Conservation (phyloP, 257 asterid species). For the Plantago ovata region DNA sequence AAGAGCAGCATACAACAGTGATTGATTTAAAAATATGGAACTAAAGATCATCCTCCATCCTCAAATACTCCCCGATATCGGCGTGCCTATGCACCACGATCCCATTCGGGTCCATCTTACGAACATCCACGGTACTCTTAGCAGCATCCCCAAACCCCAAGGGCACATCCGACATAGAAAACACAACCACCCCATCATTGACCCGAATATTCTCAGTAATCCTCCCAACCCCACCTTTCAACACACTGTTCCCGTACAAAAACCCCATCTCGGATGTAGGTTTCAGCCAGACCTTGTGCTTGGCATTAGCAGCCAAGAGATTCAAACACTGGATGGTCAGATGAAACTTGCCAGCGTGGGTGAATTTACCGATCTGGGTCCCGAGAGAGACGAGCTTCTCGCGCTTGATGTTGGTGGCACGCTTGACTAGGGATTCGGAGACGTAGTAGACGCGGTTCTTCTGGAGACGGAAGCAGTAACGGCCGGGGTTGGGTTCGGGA, state of each 20-base stretch:
- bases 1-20: too few species aligned
- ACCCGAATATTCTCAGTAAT: constrained; percentile 75
- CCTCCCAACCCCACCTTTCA: constrained; percentile 94
- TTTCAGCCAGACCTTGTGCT: constrained; percentile 89
- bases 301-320: constrained; percentile 67
- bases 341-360: constrained; percentile 64
- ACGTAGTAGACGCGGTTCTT: constrained; percentile 77
- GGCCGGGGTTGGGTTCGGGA: constrained; percentile 61
- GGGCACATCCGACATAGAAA: constrained; percentile 82
- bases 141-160: constrained; percentile 91
- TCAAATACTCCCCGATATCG: constrained; percentile 87
- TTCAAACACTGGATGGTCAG: constrained; percentile 62
- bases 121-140: constrained; percentile 70
- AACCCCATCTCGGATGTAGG: constrained; percentile 87
- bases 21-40: background rate
- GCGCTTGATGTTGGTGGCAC: constrained; percentile 88
- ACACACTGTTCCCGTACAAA: constrained; percentile 72
- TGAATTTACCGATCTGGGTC: constrained; percentile 79
- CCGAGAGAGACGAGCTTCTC: constrained; percentile 68
- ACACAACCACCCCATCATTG: constrained; percentile 85
- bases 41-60: constrained; percentile 88
- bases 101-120: constrained; percentile 89
- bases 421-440: constrained; percentile 70
- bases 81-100: constrained; percentile 76
- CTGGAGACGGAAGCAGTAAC: constrained; percentile 88